Conservation (phyloP, 192 early-diverging fungal species). For the Chytriomyces sp. region DNA sequence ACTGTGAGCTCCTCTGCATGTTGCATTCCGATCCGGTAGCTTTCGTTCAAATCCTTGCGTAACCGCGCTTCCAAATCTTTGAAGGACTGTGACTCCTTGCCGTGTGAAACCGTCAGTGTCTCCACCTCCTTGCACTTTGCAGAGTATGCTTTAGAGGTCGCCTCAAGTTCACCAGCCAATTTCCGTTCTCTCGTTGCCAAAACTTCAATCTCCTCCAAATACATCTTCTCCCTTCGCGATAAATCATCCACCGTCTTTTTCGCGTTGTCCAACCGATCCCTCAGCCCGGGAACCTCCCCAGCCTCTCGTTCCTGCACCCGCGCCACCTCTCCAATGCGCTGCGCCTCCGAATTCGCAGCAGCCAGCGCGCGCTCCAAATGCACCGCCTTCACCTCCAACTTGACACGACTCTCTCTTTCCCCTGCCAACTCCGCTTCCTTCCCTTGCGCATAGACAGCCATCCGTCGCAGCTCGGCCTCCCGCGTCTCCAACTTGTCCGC, state of each 20-base stretch:
- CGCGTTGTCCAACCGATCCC: constrained; percentile 26
- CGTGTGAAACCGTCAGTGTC: constrained; percentile 9
- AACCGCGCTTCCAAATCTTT: constrained; percentile 37
- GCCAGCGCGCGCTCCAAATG: constrained; percentile 37
- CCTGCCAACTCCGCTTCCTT: constrained; percentile 32
- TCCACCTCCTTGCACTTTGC: constrained; percentile 35
- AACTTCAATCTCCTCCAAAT: constrained; percentile 48
- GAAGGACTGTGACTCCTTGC: constrained; percentile 33
- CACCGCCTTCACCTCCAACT: constrained; percentile 36
- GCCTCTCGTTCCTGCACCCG: constrained; percentile 26
- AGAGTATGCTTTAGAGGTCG: constrained; percentile 24
- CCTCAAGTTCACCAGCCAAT: constrained; percentile 42
- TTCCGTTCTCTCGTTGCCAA: constrained; percentile 33
- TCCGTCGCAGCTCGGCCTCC: constrained; percentile 43
- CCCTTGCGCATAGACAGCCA: constrained; percentile 34
- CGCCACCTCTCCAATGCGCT: constrained; percentile 23
- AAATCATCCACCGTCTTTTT: constrained; percentile 35
- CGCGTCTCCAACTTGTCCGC: constrained; percentile 28
- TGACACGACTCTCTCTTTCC: constrained; percentile 41
- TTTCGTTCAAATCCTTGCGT: constrained; percentile 34
- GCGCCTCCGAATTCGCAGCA: constrained; percentile 34
- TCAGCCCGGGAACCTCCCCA: constrained; percentile 28
- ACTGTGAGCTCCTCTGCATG: neutral
- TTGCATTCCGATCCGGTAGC: neutral
- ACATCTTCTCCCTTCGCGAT: constrained; percentile 40